Conservation (phyloP, 208 protist species). For the Acanthamoeba lenticulata region DNA sequence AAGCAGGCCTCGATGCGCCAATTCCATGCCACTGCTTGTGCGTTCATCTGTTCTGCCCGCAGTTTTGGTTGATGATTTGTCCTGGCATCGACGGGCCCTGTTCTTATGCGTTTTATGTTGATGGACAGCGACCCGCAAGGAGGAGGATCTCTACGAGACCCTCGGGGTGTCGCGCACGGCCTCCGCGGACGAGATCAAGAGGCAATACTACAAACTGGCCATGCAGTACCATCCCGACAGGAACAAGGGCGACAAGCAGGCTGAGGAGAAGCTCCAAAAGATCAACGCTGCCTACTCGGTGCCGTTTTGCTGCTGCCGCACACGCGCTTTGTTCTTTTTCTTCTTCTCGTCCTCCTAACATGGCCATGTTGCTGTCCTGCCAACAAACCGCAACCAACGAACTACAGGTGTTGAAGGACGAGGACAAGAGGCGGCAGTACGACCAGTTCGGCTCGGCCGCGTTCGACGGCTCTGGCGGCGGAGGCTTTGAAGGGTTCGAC, state of each 20-base stretch:
- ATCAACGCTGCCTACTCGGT: conserved; percentile 67
- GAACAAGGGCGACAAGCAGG: conserved; percentile 71
- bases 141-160: conserved; percentile 79
- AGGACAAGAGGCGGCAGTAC: conserved; percentile 74
- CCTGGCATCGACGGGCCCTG: background rate
- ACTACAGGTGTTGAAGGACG: conserved; percentile 73
- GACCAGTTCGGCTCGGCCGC: conserved; percentile 73
- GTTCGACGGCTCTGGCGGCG: conserved; percentile 37
- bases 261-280: conserved; percentile 67
- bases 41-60: background rate
- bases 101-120: background rate
- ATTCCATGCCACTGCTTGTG: background rate
- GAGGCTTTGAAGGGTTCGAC: conserved; percentile 46
- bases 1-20: conserved; percentile 11
- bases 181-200: conserved; percentile 77
- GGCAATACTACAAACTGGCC: conserved; percentile 78
- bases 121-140: conserved; percentile 30
- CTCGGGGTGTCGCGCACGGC: conserved; percentile 76
- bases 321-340: background rate
- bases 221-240: conserved; percentile 79
- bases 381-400: background rate
- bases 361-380: too few species aligned
- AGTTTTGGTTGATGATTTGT: background rate
- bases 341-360: background rate
- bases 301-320: background rate